Percentiles rank a stretch among this genome's conserved stretches.
Evolutionary conservation across 108 stramenopile species (phyloP).

Genomic region (Nitzschia sp.): DNA sequence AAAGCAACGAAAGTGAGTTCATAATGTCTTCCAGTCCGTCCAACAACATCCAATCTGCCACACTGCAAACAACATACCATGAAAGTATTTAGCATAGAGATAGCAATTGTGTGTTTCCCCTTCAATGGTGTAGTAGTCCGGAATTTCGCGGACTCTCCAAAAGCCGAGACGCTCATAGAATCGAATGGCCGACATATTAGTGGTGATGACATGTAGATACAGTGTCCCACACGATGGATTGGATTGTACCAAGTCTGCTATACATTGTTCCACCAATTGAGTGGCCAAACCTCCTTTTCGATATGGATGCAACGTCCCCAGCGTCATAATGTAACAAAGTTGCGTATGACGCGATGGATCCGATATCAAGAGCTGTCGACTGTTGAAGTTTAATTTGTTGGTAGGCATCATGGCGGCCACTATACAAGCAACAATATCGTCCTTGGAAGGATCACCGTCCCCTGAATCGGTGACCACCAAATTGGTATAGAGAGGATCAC

Average conservation of each 20-base stretch:
- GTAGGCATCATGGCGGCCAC: conserved; percentile 39
- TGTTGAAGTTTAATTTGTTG: conserved; percentile 19
- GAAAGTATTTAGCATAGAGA: conserved; percentile 79
- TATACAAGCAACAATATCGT: conserved; percentile 49
- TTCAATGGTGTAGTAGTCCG: conserved; percentile 77
- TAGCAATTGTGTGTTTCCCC: conserved; percentile 62
- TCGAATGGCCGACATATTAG: conserved; percentile 71
- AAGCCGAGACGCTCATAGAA: conserved; percentile 83
- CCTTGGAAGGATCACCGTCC: neutral
- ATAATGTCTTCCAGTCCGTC: too few species aligned
- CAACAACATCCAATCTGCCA: neutral
- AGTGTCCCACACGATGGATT: conserved; percentile 59
- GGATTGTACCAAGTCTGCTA: conserved; percentile 41
- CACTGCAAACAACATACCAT: conserved; percentile 43
- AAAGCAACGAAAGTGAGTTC: neutral
- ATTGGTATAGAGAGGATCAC: conserved; percentile 37
- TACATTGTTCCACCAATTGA: conserved; percentile 51
- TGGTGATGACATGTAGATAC: conserved; percentile 80
- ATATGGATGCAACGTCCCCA: conserved; percentile 63
- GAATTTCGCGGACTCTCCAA: conserved; percentile 63
- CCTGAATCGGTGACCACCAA: conserved; percentile 11
- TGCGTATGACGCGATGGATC: conserved; percentile 27
- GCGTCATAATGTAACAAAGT: conserved; percentile 87
- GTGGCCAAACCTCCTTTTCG: conserved; percentile 67
- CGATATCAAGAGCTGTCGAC: conserved; percentile 48